A percentile compares a stretch with the other conserved stretches of the same genome.
phyloP scores from a whole-genome alignment of 2,329 filamentous ascomycete species.

The Capronia coronata region DNA sequence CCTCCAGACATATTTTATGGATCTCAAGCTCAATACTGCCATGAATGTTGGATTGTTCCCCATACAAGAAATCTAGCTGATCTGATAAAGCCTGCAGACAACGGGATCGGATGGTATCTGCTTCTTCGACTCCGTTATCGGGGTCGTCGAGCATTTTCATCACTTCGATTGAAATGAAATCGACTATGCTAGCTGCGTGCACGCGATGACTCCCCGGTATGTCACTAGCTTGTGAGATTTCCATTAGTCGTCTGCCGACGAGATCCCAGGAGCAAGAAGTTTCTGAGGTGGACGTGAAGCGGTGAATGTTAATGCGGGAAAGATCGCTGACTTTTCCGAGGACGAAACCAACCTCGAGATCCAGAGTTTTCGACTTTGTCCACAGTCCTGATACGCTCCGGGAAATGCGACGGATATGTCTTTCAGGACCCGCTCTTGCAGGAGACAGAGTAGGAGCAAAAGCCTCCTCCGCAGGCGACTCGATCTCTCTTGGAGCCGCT shows the following conservation, averaged over 20 bases:
- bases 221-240: slow-evolving; percentile 37
- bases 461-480: not conserved
- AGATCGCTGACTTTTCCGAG: slow-evolving; percentile 68
- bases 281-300: slow-evolving; percentile 62
- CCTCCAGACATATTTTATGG: slow-evolving; percentile 71
- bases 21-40: slow-evolving; percentile 40
- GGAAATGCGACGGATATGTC: slow-evolving; percentile 35
- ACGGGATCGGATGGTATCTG: slow-evolving; percentile 15
- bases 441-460: slow-evolving; percentile 35
- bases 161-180: slow-evolving; percentile 39
- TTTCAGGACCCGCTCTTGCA: slow-evolving; percentile 26
- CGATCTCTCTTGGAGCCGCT: slow-evolving; percentile 41
- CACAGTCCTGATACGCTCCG: slow-evolving; percentile 39
- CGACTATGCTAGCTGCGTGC: slow-evolving; percentile 58
- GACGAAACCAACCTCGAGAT: slow-evolving; percentile 48
- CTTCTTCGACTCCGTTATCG: slow-evolving; percentile 27
- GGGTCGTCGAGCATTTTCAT: slow-evolving; percentile 37
- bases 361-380: slow-evolving; percentile 38
- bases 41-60: not conserved
- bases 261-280: slow-evolving; percentile 68
- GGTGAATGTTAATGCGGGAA: slow-evolving; percentile 65
- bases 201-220: slow-evolving; percentile 38
- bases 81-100: slow-evolving; percentile 20
- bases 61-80: slow-evolving; percentile 17
- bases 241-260: slow-evolving; percentile 52